These are phyloP conservation scores for Fonsecaea nubica DNA, from an alignment of 2,329 filamentous ascomycete genomes.

Conservation along the genomic window DNA sequence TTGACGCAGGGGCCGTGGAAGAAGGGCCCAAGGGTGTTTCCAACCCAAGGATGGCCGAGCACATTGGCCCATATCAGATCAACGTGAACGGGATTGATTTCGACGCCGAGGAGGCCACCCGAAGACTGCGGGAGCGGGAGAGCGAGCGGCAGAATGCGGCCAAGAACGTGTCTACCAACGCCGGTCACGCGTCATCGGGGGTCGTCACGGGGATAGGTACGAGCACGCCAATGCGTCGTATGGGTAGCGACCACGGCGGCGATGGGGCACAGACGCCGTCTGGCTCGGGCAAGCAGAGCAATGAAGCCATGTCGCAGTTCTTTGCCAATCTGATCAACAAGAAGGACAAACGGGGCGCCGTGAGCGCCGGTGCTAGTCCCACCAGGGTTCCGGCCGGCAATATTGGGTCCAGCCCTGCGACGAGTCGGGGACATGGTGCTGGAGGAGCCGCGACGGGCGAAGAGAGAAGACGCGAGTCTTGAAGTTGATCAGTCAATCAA, in stretches of 20 bases:
- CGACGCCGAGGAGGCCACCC: constrained; percentile 76
- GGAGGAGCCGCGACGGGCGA: constrained; percentile 9
- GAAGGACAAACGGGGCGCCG: constrained; percentile 33
- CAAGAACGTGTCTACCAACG: background rate
- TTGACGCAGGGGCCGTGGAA: constrained; percentile 46
- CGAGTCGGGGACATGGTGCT: constrained; percentile 5
- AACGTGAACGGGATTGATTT: constrained; percentile 98
- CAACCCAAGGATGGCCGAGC: constrained; percentile 65
- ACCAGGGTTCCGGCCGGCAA: constrained; percentile 20
- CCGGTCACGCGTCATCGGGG: background rate
- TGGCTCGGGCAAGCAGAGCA: constrained; percentile 32
- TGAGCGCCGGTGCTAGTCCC: constrained; percentile 27
- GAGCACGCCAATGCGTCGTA: constrained; percentile 33
- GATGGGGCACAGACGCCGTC: constrained; percentile 21
- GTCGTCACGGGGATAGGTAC: constrained; percentile 6
- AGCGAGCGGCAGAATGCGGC: constrained; percentile 26
- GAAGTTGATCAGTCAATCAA: background rate
- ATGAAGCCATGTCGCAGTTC: constrained; percentile 35
- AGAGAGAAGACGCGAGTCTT: constrained; percentile 15
- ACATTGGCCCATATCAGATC: constrained; percentile 94
- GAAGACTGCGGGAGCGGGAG: constrained; percentile 37
- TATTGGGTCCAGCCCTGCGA: constrained; percentile 14
- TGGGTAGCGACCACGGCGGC: constrained; percentile 24
- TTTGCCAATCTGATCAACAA: constrained; percentile 39
- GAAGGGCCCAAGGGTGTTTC: constrained; percentile 48